These are phyloP conservation scores for Danielozyma ontarioensis DNA, from an alignment of 805 yeast species.

Conservation along the genomic window DNA sequence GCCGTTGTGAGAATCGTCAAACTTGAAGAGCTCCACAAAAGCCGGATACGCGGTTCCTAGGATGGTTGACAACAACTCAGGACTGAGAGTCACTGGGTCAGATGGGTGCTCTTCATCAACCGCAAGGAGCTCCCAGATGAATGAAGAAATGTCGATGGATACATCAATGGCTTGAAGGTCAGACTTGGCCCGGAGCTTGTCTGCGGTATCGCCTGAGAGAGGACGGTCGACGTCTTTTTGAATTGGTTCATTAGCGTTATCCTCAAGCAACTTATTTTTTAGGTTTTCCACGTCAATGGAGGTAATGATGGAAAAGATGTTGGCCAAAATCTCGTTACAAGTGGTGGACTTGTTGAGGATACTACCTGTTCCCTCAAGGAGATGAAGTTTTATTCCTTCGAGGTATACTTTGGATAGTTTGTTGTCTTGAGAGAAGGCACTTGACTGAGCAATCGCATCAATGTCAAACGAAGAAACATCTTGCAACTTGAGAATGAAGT, in stretches of 20 bases:
- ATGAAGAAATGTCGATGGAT: conserved; percentile 70
- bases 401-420: conserved; percentile 29
- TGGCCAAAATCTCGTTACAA: conserved; percentile 15
- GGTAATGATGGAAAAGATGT: conserved; percentile 17
- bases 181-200: conserved; percentile 41
- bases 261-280: conserved; percentile 6
- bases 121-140: conserved; percentile 56
- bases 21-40: conserved; percentile 36
- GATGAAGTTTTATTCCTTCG: conserved; percentile 40
- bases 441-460: conserved; percentile 11
- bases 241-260: conserved; percentile 34
- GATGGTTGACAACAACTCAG: conserved; percentile 14
- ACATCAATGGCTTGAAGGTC: conserved; percentile 63
- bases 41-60: conserved; percentile 17
- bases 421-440: conserved; percentile 12
- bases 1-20: conserved; percentile 23
- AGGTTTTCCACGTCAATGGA: conserved; percentile 20
- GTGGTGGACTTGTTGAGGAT: conserved; percentile 11
- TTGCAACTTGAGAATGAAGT: conserved; percentile 38
- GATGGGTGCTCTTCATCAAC: conserved; percentile 19
- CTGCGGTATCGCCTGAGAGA: conserved; percentile 26
- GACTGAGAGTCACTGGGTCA: conserved; percentile 16
- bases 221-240: conserved; percentile 23
- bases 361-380: conserved; percentile 26
- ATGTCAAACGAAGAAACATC: conserved; percentile 11